phyloP scores from a whole-genome alignment of 257 asterid species.

The Solanum pimpinellifolium region DNA sequence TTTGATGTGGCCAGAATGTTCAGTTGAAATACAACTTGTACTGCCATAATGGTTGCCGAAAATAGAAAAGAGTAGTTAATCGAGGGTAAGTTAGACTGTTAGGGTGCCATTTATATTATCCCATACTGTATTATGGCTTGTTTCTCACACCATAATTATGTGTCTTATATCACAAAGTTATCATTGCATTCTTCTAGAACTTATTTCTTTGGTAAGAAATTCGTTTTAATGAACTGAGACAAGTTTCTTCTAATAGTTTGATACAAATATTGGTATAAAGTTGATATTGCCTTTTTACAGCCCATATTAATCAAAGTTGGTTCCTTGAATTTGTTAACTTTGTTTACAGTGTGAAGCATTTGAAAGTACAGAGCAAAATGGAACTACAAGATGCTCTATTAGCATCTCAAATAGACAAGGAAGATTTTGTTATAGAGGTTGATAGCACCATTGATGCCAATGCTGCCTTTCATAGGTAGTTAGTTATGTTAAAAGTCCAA shows the following conservation, averaged over 20 bases:
- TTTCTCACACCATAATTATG: background rate
- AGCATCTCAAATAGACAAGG: slow-evolving; percentile 52
- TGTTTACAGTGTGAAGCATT: slow-evolving; percentile 70
- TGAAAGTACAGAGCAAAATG: slow-evolving; percentile 49
- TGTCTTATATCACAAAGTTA: background rate
- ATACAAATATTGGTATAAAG: background rate
- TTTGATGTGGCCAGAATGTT: background rate
- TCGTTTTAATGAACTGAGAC: background rate
- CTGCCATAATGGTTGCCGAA: background rate
- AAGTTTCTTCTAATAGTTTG: background rate
- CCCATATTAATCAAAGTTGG: background rate
- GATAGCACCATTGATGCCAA: slow-evolving; percentile 81
- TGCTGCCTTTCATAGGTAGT: slow-evolving; percentile 63
- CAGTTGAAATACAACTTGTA: background rate
- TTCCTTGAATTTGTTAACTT: background rate
- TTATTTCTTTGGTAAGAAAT: background rate
- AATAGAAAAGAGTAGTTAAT: background rate
- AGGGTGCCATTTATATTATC: background rate
- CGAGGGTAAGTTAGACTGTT: background rate
- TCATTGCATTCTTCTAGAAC: background rate
- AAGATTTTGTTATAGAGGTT: slow-evolving; percentile 77
- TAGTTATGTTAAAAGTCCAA: slow-evolving; percentile 8
- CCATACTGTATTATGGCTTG: background rate
- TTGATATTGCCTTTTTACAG: background rate
- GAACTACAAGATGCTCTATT: slow-evolving; percentile 59